Evolutionary conservation across 2,329 filamentous ascomycete species (phyloP), one percentile per base, ranked within the genome.

Genomic region (Fusarium neocosmosporiellum): DNA sequence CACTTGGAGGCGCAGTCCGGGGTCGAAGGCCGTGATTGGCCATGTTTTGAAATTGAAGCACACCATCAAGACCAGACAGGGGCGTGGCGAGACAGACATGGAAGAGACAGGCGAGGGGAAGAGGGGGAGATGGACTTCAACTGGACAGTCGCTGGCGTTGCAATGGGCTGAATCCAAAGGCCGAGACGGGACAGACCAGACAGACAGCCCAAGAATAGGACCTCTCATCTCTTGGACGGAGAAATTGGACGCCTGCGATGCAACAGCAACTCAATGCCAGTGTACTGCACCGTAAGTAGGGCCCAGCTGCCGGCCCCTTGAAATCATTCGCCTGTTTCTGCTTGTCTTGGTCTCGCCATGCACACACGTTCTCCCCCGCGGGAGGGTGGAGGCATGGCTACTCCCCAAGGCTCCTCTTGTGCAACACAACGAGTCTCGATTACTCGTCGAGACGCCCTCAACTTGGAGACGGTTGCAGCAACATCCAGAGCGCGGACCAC

Each of bases 201-300:
- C 57, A 24, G 31, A 36, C 46, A 66, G 39, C 37, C 63, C 43
- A 63, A 43, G 31, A 64, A 48, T 41, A 55, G 27, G 34, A 54
- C 54, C 46, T 67, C 54, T 65, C 43, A 46, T 46, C 64, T 63
- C 43, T 57, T 18, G 8, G 62, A 66, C 39, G 46, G 48, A 70
- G 62, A 59, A 48, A 63, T 22, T 61, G 65, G 70, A 43, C 60
- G 48, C 33, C 66, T 73, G 72, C 72, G 69, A 76, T 76, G 74
- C 72, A 72, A 68, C 65, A 20, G 41, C 72, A 64, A 65, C 61
- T 50, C 46, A 31, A 50, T 50, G 18, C 46, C 46, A 50, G 27
- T 29, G 46, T 11, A 24, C 20, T 46, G 43, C 24, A 29, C 9
- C 9, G 13, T 9, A 41, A 8, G 43, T 18, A 50, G 41, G 43